Conservation (phyloP, 805 yeast genomes). For the Sungouiozyma ichnusensis region DNA sequence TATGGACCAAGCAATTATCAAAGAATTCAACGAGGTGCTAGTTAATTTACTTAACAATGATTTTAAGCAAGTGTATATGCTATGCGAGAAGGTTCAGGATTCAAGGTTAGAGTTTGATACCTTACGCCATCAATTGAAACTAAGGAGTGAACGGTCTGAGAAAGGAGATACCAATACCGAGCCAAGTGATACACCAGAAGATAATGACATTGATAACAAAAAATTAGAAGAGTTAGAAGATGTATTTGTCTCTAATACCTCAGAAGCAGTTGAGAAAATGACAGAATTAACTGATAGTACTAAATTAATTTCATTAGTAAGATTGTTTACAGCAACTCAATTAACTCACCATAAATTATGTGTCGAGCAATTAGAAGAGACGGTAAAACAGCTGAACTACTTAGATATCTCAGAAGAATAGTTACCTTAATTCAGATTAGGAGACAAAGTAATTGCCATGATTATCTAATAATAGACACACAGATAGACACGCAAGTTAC, state of each 20-base stretch:
- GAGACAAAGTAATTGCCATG: background rate
- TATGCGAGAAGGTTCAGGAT: slow-evolving; percentile 58
- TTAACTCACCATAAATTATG: slow-evolving; percentile 50
- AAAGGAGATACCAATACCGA: slow-evolving; percentile 4
- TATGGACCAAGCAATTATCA: slow-evolving; percentile 55
- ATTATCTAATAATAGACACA: too few species aligned
- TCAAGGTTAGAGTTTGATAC: slow-evolving; percentile 64
- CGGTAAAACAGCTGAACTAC: slow-evolving; percentile 33
- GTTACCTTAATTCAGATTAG: background rate
- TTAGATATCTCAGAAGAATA: slow-evolving; percentile 9
- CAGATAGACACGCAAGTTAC: too few species aligned
- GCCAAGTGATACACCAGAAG: slow-evolving; percentile 4
- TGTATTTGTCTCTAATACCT: slow-evolving; percentile 69
- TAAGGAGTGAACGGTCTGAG: slow-evolving; percentile 14
- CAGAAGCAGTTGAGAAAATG: slow-evolving; percentile 71
- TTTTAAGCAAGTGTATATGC: slow-evolving; percentile 48
- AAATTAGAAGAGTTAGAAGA: slow-evolving; percentile 57
- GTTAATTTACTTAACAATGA: slow-evolving; percentile 42
- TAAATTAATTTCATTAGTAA: slow-evolving; percentile 51
- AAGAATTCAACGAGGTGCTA: slow-evolving; percentile 49
- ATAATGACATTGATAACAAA: slow-evolving; percentile 13
- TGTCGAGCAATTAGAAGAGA: slow-evolving; percentile 36
- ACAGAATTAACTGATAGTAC: slow-evolving; percentile 58
- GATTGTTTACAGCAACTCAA: slow-evolving; percentile 60
- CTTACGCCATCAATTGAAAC: slow-evolving; percentile 46